Evolutionary conservation across 1,139 yeast genomes (phyloP).

Genomic region (Pichia cactophila): DNA sequence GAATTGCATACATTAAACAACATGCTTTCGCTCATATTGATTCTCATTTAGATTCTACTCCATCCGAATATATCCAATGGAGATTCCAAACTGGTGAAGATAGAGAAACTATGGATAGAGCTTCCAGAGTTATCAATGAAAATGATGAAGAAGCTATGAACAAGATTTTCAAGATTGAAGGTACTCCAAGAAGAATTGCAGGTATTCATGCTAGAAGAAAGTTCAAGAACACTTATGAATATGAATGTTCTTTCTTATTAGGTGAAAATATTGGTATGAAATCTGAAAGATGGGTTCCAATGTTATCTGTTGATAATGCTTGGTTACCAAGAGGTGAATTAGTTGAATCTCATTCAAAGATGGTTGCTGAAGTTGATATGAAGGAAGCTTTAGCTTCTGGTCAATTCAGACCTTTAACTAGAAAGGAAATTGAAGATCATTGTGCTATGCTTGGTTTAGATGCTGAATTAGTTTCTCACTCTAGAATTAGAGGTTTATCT

Average conservation of each 20-base stretch:
- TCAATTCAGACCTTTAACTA: slow-evolving; percentile 99
- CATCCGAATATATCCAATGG: slow-evolving; percentile 99
- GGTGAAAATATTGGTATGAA: slow-evolving; percentile 99
- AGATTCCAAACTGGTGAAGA: slow-evolving; percentile 99
- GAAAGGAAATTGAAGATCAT: slow-evolving; percentile 99
- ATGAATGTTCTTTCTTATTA: slow-evolving; percentile 92
- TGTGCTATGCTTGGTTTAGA: slow-evolving; percentile 98
- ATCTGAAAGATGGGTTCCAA: slow-evolving; percentile 99
- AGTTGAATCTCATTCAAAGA: slow-evolving; percentile 95
- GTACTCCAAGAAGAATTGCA: slow-evolving; percentile 94
- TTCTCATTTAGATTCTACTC: slow-evolving; percentile 97
- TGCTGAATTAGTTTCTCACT: slow-evolving; percentile 98
- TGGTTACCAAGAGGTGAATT: slow-evolving; percentile 99
- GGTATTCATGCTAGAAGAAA: slow-evolving; percentile 97
- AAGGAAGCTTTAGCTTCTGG: slow-evolving; percentile 99
- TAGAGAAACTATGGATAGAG: slow-evolving; percentile 99
- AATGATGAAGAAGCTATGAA: slow-evolving; percentile 96
- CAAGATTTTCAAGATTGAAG: slow-evolving; percentile 98
- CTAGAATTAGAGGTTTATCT: slow-evolving; percentile 99
- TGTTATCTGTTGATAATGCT: slow-evolving; percentile 99
- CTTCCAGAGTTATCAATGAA: slow-evolving; percentile 97
- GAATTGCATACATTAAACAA: slow-evolving; percentile 99
- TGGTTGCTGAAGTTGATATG: slow-evolving; percentile 99
- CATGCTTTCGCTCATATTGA: slow-evolving; percentile 99
- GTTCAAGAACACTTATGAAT: slow-evolving; percentile 99